Percentiles rank a stretch among this genome's conserved stretches.
Evolutionary conservation across 345 rosid species (phyloP).

Genomic region (Triadica sebifera): DNA sequence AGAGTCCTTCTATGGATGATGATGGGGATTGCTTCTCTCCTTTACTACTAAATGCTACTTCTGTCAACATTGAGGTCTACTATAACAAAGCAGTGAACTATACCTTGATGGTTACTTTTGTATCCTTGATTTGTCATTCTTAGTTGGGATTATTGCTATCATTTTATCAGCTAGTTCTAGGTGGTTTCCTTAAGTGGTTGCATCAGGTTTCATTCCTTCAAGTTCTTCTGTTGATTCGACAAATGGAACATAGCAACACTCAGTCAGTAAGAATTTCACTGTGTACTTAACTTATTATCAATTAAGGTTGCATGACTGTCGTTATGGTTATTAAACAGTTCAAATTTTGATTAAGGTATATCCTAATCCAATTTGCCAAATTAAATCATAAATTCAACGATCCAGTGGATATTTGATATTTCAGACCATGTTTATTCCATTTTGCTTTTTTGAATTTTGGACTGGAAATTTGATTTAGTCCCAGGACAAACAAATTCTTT

Average conservation of each 20-base stretch:
- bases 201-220: slow-evolving; percentile 86
- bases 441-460: background rate
- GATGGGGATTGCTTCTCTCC: slow-evolving; percentile 93
- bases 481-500: background rate
- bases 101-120: slow-evolving; percentile 98
- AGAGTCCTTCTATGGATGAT: slow-evolving; percentile 90
- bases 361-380: background rate
- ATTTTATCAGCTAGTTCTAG: slow-evolving; percentile 15
- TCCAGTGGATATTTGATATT: background rate
- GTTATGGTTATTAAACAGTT: background rate
- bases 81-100: slow-evolving; percentile 98
- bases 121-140: slow-evolving; percentile 58
- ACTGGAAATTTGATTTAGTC: background rate
- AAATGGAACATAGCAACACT: slow-evolving; percentile 98
- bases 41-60: slow-evolving; percentile 76
- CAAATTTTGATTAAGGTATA: background rate
- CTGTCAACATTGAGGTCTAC: slow-evolving; percentile 91
- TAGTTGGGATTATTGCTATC: slow-evolving; percentile 5
- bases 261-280: slow-evolving; percentile 62
- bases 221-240: slow-evolving; percentile 89
- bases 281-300: slow-evolving; percentile 2
- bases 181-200: slow-evolving; percentile 56
- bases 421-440: background rate
- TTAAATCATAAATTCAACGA: background rate
- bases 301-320: slow-evolving; percentile 10